A percentile compares a stretch with the other conserved stretches of the same genome.
Conservation (phyloP, 176 grass and related monocot species). For the Hyparrhenia diplandra region DNA sequence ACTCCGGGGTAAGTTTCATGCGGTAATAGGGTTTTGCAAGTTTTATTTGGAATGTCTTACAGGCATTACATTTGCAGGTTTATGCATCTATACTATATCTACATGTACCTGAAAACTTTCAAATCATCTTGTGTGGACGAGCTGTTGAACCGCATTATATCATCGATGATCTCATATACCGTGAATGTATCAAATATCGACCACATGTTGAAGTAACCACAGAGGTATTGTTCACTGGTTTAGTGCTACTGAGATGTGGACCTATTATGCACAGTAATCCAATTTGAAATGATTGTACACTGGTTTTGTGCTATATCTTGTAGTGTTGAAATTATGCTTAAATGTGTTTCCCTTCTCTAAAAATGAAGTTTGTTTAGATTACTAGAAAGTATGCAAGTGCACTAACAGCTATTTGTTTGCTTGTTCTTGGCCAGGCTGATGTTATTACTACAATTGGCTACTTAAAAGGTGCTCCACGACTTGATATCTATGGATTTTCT, state of each 20-base stretch:
- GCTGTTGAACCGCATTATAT: constrained; percentile 49
- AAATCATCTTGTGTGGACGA: constrained; percentile 56
- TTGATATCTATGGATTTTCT: constrained; percentile 65
- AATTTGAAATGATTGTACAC: background rate
- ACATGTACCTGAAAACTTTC: constrained; percentile 47
- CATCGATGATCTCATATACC: constrained; percentile 50
- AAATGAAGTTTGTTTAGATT: constrained; percentile 4
- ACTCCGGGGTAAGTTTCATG: constrained; percentile 52
- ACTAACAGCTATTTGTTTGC: constrained; percentile 1
- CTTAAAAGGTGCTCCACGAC: constrained; percentile 60
- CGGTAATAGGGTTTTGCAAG: background rate
- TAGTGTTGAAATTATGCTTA: background rate
- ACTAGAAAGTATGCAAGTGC: background rate
- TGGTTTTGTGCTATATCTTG: background rate
- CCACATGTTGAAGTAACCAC: constrained; percentile 46
- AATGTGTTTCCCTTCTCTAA: constrained; percentile 7
- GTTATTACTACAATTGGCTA: constrained; percentile 65
- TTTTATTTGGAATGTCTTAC: constrained; percentile 14
- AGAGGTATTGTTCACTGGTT: constrained; percentile 50
- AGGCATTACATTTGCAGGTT: constrained; percentile 42
- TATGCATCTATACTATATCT: constrained; percentile 74
- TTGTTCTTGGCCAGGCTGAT: constrained; percentile 42
- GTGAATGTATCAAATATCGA: constrained; percentile 65
- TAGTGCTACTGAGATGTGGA: background rate
- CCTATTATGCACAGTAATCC: background rate